Evolutionary conservation across 768 basidiomycete species (phyloP).

Genomic region (Glaciozyma martinii): DNA sequence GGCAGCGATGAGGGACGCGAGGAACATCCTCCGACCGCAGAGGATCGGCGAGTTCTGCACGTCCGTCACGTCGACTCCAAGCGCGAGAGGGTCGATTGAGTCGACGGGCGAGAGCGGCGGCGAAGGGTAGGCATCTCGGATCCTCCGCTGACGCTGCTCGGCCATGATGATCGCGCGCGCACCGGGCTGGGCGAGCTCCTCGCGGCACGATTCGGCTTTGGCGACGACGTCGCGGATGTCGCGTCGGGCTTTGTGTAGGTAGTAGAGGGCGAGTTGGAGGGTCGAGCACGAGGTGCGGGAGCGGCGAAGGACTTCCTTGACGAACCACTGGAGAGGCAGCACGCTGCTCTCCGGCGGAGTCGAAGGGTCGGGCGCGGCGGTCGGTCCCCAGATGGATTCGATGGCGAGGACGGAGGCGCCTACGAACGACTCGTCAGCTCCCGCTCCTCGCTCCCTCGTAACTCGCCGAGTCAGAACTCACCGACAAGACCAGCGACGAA

Average conservation of each 20-base stretch:
- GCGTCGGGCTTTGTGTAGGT: conserved; percentile 64
- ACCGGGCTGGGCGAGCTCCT: conserved; percentile 38
- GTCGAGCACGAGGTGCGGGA: conserved; percentile 75
- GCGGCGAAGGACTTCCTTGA: conserved; percentile 78
- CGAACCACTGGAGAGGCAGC: conserved; percentile 51
- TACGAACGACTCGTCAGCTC: conserved; percentile 2
- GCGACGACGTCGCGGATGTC: conserved; percentile 57
- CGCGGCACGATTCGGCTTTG: conserved; percentile 46
- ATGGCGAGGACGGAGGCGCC: conserved; percentile 26
- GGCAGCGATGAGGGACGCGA: conserved; percentile 77
- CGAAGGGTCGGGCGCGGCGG: not conserved
- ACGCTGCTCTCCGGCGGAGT: conserved; percentile 11
- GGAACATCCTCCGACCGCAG: conserved; percentile 79
- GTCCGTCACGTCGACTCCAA: not conserved
- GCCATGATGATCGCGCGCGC: not conserved
- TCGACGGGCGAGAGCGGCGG: conserved; percentile 18
- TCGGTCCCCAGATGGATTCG: conserved; percentile 29
- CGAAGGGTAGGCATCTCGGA: conserved; percentile 14
- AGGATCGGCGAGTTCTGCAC: conserved; percentile 44
- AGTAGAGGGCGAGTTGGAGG: conserved; percentile 78
- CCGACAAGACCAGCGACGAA: conserved; percentile 3
- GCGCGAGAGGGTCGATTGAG: not conserved
- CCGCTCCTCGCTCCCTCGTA: not conserved
- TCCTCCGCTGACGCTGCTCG: not conserved
- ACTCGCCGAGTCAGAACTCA: not conserved